phyloP scores from a whole-genome alignment of 2,329 filamentous ascomycete genomes.

The Gaeumannomyces sp. region DNA sequence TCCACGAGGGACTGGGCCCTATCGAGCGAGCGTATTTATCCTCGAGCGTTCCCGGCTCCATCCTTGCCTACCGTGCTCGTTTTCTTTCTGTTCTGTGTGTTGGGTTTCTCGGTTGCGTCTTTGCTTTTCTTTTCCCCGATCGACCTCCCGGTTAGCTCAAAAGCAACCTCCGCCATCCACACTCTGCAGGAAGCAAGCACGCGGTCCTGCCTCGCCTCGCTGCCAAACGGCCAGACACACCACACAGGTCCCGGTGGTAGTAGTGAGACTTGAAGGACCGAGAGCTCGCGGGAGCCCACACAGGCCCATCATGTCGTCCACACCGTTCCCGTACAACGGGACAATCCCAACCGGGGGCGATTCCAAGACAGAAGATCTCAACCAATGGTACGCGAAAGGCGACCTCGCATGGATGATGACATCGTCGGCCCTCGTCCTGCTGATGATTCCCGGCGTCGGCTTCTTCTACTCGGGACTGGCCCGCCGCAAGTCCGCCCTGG shows the following conservation, averaged over 20 bases:
- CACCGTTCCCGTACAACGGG: constrained; percentile 41
- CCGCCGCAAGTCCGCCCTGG: constrained; percentile 80
- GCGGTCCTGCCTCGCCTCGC: too few relatives aligned
- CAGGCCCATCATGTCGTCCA: constrained; percentile 25
- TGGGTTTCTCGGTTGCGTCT: neutral
- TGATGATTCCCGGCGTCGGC: constrained; percentile 91
- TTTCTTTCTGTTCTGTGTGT: neutral
- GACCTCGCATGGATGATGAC: constrained; percentile 81
- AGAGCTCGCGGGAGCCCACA: neutral
- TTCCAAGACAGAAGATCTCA: constrained; percentile 22
- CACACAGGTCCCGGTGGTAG: neutral
- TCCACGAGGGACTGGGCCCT: neutral
- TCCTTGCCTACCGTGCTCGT: neutral
- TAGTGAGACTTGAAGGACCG: neutral
- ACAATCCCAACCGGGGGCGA: constrained; percentile 44
- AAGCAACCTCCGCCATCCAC: too few relatives aligned
- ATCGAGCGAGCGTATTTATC: neutral
- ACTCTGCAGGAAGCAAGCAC: neutral
- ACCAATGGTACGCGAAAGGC: constrained; percentile 40
- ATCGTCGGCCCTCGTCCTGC: constrained; percentile 72
- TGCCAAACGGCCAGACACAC: too few relatives aligned
- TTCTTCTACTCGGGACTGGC: constrained; percentile 94
- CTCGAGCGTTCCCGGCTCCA: neutral
- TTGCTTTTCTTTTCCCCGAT: neutral
- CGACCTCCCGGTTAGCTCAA: too few relatives aligned